A percentile compares a stretch with the other conserved stretches of the same genome.
These are phyloP conservation scores for Chaetoscypha palmicola DNA, from an alignment of 2,329 filamentous ascomycete genomes.

Conservation along the genomic window DNA sequence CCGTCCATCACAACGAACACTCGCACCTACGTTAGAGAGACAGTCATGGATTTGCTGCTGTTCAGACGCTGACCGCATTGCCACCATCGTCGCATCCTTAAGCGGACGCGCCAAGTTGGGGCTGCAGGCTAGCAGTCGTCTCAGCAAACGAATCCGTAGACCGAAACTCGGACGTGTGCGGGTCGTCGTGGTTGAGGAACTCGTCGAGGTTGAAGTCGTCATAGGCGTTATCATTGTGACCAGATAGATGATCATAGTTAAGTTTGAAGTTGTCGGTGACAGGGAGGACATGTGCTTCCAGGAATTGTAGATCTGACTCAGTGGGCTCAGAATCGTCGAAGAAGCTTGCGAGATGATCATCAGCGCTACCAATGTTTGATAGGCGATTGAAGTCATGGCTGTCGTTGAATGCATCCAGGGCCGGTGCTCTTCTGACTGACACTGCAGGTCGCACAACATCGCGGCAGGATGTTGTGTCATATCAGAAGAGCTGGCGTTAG, in stretches of 20 bases:
- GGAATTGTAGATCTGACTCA: conserved; percentile 68
- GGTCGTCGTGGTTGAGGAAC: conserved; percentile 45
- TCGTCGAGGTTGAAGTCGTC: conserved; percentile 46
- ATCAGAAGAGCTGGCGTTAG: conserved; percentile 52
- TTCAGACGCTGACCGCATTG: conserved; percentile 64
- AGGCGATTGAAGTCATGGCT: conserved; percentile 24
- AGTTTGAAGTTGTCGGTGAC: conserved; percentile 58
- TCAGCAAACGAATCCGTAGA: conserved; percentile 32
- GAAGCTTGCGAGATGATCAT: conserved; percentile 63
- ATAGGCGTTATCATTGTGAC: conserved; percentile 49
- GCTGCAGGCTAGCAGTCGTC: conserved; percentile 62
- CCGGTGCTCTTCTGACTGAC: conserved; percentile 67
- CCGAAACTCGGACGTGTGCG: conserved; percentile 29
- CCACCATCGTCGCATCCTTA: conserved; percentile 66
- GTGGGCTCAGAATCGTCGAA: conserved; percentile 60
- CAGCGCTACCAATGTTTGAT: conserved; percentile 48
- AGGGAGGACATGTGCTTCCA: conserved; percentile 72
- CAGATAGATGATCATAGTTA: conserved; percentile 61
- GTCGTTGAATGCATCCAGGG: conserved; percentile 28
- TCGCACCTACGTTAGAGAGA: conserved; percentile 26
- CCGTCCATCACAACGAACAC: conserved; percentile 19
- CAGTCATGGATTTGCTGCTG: conserved; percentile 28
- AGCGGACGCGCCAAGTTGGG: conserved; percentile 67
- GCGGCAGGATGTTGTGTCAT: conserved; percentile 99
- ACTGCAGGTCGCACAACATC: conserved; percentile 99